Evolutionary conservation across 2,329 filamentous ascomycete species (phyloP), one percentile per base, ranked within the genome.

Genomic region (Aspergillus alliaceus): DNA sequence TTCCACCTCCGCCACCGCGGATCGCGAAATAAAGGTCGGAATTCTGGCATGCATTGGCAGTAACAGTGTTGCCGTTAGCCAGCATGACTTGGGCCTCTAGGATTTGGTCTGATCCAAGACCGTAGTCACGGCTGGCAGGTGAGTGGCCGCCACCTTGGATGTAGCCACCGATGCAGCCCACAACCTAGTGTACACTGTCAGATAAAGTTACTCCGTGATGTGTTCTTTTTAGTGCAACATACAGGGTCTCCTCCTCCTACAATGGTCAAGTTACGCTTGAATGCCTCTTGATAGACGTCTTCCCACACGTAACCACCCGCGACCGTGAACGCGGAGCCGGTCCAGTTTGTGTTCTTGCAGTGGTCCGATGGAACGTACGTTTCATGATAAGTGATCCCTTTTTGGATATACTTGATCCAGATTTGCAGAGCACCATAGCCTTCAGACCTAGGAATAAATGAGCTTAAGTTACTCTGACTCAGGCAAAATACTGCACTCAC

Each of bases 61-160:
- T 73, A 5, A 77, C 66, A 25, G 74, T 54, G 0, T 58, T 52
- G 8, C 77, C 78, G 27, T 72, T 61, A 0, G 77, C 73, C 0
- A 75, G 67, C 37, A 80, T 71, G 3, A 80, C 74, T 31, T 77
- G 64, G 6, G 71, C 70, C 56, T 79, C 76, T 34, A 81, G 73
- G 1, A 77, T 69, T 60, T 81, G 75, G 59, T 81, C 79, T 0
- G 76, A 74, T 1, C 70, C 77, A 12, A 80, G 68, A 2, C 78
- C 79, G 54, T 77, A 79, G 29, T 74, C 66, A 39, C 66, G 69
- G 11, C 72, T 70, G 8, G 72, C 68, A 1, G 75, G 72, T 2
- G 71, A 71, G 48, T 80, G 78, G 11, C 78, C 78, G 20, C 75
- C 78, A 4, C 78, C 76, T 27, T 73, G 70, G 0, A 69, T 63